Evolutionary conservation across 768 basidiomycete species (phyloP).

Genomic region (Hygrocybe punicea): DNA sequence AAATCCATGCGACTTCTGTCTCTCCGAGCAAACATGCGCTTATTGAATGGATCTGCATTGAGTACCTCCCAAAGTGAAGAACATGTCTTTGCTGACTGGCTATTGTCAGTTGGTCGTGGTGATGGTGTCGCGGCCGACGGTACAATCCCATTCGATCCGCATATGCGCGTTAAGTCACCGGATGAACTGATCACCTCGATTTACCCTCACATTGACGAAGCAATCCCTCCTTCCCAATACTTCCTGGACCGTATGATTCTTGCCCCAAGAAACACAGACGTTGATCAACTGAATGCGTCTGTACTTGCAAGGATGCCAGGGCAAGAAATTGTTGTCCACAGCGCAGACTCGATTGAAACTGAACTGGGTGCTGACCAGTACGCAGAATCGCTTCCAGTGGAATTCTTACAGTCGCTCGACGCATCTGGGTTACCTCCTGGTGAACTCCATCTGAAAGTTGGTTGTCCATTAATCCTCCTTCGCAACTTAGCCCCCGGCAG

Average conservation of each 20-base stretch:
- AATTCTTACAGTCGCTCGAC: slow-evolving; percentile 34
- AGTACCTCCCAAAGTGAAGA: slow-evolving; percentile 11
- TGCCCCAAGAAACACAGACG: too few species aligned
- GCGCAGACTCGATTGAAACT: too few species aligned
- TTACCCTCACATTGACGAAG: slow-evolving; percentile 24
- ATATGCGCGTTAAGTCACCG: slow-evolving; percentile 24
- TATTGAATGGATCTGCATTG: slow-evolving; percentile 25
- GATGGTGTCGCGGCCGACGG: slow-evolving; percentile 14
- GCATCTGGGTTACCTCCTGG: slow-evolving; percentile 34
- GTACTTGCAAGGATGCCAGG: too few species aligned
- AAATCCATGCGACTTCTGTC: slow-evolving; percentile 26
- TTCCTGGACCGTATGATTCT: too few species aligned
- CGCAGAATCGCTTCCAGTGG: slow-evolving; percentile 17
- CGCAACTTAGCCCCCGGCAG: too few species aligned
- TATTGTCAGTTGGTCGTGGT: slow-evolving; percentile 38
- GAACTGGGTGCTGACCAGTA: neutral
- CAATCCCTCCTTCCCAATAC: too few species aligned
- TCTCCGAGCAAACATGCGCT: slow-evolving; percentile 41
- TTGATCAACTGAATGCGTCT: too few species aligned
- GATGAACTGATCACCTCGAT: slow-evolving; percentile 27
- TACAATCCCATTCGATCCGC: slow-evolving; percentile 22
- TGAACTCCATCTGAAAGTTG: slow-evolving; percentile 19
- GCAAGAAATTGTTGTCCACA: too few species aligned
- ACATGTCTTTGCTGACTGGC: slow-evolving; percentile 34
- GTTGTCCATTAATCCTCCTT: slow-evolving; percentile 33